Evolutionary conservation across 2,329 filamentous ascomycete genomes (phyloP).

Genomic region (Leptographium procerum): DNA sequence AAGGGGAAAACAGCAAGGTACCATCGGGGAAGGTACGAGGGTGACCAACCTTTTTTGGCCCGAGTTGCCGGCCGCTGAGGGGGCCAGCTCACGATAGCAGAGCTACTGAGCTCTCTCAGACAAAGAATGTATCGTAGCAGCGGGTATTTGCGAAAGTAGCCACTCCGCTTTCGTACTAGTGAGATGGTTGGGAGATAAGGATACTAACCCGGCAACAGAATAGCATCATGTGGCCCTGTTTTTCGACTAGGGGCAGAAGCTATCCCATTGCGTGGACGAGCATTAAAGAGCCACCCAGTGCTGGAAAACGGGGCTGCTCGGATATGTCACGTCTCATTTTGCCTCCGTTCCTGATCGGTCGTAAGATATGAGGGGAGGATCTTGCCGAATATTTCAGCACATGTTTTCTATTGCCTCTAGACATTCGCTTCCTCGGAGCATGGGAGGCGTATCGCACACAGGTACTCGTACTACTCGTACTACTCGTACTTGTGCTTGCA

Average conservation of each 20-base stretch:
- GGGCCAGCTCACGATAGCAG: slow-evolving; percentile 1
- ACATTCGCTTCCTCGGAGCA: no score
- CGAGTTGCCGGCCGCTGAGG: not conserved
- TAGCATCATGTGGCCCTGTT: not conserved
- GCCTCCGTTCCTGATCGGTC: not conserved
- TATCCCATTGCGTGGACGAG: not conserved
- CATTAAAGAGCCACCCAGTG: not conserved
- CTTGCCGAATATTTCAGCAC: not conserved
- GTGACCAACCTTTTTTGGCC: not conserved
- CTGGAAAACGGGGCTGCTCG: not conserved
- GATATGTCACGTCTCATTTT: not conserved
- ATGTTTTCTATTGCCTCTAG: not conserved
- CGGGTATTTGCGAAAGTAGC: not conserved
- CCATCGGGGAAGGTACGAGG: not conserved
- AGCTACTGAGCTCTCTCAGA: not conserved
- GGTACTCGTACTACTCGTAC: not conserved
- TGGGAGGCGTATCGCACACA: no score
- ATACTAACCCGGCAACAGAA: not conserved
- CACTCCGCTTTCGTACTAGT: not conserved
- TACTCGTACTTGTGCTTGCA: not conserved
- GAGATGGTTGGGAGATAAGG: not conserved
- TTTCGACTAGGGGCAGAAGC: not conserved
- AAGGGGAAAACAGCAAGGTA: not conserved
- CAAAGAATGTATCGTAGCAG: not conserved
- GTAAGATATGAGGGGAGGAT: not conserved